Conservation (phyloP, 805 yeast genomes). For the Candida palmyrensis region DNA sequence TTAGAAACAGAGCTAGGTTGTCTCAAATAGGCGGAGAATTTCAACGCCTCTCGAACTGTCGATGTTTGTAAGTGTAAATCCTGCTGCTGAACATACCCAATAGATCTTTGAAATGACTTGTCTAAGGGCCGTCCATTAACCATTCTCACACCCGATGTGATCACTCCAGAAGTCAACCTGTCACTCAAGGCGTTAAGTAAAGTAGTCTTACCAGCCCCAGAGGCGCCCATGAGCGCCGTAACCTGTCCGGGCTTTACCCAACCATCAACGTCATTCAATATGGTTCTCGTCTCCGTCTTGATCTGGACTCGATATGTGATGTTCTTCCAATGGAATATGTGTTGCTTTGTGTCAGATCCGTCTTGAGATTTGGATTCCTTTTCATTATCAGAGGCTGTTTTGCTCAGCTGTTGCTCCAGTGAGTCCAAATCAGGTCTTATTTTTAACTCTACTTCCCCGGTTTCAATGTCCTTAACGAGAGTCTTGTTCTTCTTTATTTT, state of each 20-base stretch:
- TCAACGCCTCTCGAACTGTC: slow-evolving; percentile 25
- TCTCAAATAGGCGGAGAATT: slow-evolving; percentile 22
- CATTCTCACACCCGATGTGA: slow-evolving; percentile 33
- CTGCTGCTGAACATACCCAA: slow-evolving; percentile 31
- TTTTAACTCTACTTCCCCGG: not conserved
- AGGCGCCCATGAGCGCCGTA: slow-evolving; percentile 64
- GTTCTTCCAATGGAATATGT: slow-evolving; percentile 72
- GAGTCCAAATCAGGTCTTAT: not conserved
- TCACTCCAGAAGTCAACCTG: slow-evolving; percentile 16
- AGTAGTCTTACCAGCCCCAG: slow-evolving; percentile 45
- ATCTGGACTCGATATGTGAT: slow-evolving; percentile 66
- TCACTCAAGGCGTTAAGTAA: slow-evolving; percentile 34
- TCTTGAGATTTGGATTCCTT: not conserved
- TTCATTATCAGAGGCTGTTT: too few species aligned
- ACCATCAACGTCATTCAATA: slow-evolving; percentile 65
- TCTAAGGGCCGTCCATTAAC: slow-evolving; percentile 20
- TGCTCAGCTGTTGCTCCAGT: too few species aligned
- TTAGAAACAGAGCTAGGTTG: slow-evolving; percentile 16
- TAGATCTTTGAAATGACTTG: slow-evolving; percentile 25
- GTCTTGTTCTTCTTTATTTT: slow-evolving; percentile 39
- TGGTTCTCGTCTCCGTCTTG: slow-evolving; percentile 53
- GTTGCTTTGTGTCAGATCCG: not conserved
- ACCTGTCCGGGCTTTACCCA: slow-evolving; percentile 82
- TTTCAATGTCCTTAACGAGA: slow-evolving; percentile 17
- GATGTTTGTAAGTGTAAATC: slow-evolving; percentile 27